These are phyloP conservation scores for Rubia yunnanensis DNA, from an alignment of 257 asterid genomes.

Conservation along the genomic window DNA sequence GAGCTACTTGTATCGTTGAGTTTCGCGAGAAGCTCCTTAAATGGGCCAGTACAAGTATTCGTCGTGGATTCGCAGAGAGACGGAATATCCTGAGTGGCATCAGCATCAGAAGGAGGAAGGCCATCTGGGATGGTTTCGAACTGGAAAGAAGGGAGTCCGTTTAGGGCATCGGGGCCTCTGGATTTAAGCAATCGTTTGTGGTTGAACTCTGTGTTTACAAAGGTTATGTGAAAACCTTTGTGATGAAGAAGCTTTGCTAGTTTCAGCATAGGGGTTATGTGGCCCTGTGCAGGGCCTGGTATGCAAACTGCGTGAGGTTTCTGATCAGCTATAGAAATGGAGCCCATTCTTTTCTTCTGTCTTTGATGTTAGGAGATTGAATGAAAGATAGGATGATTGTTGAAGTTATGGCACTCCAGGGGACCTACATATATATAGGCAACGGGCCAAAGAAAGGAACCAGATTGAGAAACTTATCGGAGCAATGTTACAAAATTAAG, in stretches of 20 bases:
- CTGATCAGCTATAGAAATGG: background rate
- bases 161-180: conserved; percentile 22
- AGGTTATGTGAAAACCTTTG: conserved; percentile 42
- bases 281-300: conserved; percentile 54
- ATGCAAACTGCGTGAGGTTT: conserved; percentile 44
- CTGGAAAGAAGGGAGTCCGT: conserved; percentile 26
- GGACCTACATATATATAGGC: background rate
- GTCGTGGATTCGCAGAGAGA: conserved; percentile 23
- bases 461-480: no score
- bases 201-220: conserved; percentile 44
- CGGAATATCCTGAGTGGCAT: conserved; percentile 38
- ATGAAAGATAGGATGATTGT: no score
- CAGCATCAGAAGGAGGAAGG: conserved; percentile 31
- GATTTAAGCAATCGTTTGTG: conserved; percentile 36
- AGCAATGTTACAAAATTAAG: no score
- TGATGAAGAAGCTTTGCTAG: conserved; percentile 39
- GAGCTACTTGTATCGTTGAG: conserved; percentile 19
- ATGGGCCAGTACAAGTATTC: conserved; percentile 22
- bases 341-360: conserved; percentile 13
- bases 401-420: background rate
- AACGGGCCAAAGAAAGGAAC: background rate
- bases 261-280: conserved; percentile 45
- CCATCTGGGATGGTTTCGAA: conserved; percentile 54
- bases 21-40: conserved; percentile 26
- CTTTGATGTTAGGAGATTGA: no score